These are phyloP conservation scores for Ampelocalamus luodianensis DNA, from an alignment of 176 grass and related monocot genomes.

Conservation along the genomic window DNA sequence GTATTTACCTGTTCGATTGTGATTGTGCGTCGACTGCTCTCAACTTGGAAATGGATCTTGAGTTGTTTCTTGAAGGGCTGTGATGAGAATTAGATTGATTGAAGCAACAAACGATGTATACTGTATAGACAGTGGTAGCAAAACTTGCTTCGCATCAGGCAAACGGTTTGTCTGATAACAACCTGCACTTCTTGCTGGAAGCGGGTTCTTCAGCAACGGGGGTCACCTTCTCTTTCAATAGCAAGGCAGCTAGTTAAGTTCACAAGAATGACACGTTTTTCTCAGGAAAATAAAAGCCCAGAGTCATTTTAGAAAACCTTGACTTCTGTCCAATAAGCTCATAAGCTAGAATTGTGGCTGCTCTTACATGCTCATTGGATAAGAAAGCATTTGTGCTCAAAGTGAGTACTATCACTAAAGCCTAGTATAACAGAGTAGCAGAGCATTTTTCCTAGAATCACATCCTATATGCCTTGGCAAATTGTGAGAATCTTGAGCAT, in stretches of 20 bases:
- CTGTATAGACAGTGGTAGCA: neutral
- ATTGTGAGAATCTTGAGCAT: conserved; percentile 71
- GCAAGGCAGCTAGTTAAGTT: neutral
- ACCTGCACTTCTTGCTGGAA: neutral
- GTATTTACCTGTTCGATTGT: neutral
- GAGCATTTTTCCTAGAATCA: conserved; percentile 41
- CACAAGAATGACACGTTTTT: neutral
- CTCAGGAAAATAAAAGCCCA: neutral
- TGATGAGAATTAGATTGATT: neutral
- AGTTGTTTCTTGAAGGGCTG: neutral
- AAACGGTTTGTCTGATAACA: too few species aligned
- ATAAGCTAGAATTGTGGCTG: neutral
- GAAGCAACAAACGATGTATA: neutral
- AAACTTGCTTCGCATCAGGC: too few species aligned
- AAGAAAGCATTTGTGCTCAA: neutral
- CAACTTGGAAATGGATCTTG: neutral
- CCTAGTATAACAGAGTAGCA: neutral
- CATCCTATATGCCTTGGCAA: conserved; percentile 74
- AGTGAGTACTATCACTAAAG: neutral
- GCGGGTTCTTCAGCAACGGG: neutral
- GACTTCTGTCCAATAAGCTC: neutral
- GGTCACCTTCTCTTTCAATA: neutral
- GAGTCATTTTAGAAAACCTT: neutral
- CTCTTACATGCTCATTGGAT: neutral
- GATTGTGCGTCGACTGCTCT: neutral